Percentiles rank a stretch among this genome's conserved stretches.
Conservation (phyloP, 139 green algal genomes). For the Eudorina sp. region DNA sequence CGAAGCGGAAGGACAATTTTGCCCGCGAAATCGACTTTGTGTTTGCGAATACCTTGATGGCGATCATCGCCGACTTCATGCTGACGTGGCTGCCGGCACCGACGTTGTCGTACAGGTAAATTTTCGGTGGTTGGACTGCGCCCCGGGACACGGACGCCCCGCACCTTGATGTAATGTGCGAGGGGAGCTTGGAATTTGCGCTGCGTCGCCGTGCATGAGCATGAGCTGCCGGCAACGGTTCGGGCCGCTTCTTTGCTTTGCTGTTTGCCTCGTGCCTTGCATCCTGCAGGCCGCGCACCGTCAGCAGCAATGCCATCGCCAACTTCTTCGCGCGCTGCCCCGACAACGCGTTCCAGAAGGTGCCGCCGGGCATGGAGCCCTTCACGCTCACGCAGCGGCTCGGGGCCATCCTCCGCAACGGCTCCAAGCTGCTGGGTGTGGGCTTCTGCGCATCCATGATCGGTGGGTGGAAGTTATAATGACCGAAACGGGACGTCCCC, state of each 20-base stretch:
- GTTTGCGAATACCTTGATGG: conserved; percentile 96
- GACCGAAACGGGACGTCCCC: too few species aligned
- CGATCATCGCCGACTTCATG: conserved; percentile 99
- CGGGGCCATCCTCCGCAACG: conserved; percentile 88
- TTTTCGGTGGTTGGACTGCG: too few species aligned
- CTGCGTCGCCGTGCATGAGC: too few species aligned
- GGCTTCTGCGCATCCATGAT: conserved; percentile 86
- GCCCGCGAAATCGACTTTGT: conserved; percentile 90
- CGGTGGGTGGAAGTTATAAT: conserved; percentile 49
- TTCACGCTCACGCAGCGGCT: conserved; percentile 87
- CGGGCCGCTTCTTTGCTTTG: background rate
- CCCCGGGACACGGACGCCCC: too few species aligned
- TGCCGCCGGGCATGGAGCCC: conserved; percentile 73
- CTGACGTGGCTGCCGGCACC: conserved; percentile 98
- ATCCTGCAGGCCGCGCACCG: conserved; percentile 26
- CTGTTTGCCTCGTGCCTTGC: background rate
- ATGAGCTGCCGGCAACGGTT: background rate
- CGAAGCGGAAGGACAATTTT: conserved; percentile 72
- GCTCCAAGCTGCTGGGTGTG: conserved; percentile 91
- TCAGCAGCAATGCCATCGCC: conserved; percentile 44
- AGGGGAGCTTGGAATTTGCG: too few species aligned
- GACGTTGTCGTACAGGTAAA: conserved; percentile 76
- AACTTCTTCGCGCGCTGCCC: conserved; percentile 88
- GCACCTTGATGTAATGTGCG: too few species aligned
- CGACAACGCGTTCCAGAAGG: conserved; percentile 97